These are phyloP conservation scores for Elymus sibiricus DNA, from an alignment of 176 grass and related monocot genomes.

Conservation along the genomic window DNA sequence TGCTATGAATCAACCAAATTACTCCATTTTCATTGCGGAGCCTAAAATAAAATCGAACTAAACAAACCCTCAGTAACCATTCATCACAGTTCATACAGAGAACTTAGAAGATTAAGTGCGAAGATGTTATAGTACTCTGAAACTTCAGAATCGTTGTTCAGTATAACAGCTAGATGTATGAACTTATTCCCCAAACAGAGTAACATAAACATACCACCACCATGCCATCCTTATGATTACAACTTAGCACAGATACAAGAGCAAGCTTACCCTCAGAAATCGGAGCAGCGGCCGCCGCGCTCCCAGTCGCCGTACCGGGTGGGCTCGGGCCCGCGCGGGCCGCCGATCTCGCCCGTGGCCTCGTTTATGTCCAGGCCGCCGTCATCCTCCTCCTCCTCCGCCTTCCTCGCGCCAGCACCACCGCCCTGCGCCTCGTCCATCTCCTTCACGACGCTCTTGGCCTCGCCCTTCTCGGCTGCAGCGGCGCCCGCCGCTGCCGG, in stretches of 20 bases:
- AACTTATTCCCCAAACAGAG: not conserved
- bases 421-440: slow-evolving; percentile 5
- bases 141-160: not conserved
- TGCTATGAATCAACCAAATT: not conserved
- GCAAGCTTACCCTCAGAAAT: slow-evolving; percentile 49
- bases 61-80: not conserved
- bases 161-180: not conserved
- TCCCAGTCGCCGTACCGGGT: slow-evolving; percentile 92
- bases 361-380: slow-evolving; percentile 48
- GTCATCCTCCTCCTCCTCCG: not conserved
- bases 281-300: slow-evolving; percentile 76
- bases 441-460: not conserved
- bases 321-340: slow-evolving; percentile 74
- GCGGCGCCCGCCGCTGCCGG: not conserved
- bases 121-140: not conserved
- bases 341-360: slow-evolving; percentile 67
- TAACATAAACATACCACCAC: not conserved
- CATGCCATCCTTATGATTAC: not conserved
- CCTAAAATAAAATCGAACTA: not conserved
- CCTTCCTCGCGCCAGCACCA: not conserved
- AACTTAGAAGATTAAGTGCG: not conserved
- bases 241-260: not conserved
- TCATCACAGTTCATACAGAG: not conserved
- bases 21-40: not conserved
- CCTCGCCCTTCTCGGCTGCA: not conserved